A percentile compares a stretch with the other conserved stretches of the same genome.
phyloP scores from a whole-genome alignment of 768 basidiomycete species.

The Boletus fagicola region DNA sequence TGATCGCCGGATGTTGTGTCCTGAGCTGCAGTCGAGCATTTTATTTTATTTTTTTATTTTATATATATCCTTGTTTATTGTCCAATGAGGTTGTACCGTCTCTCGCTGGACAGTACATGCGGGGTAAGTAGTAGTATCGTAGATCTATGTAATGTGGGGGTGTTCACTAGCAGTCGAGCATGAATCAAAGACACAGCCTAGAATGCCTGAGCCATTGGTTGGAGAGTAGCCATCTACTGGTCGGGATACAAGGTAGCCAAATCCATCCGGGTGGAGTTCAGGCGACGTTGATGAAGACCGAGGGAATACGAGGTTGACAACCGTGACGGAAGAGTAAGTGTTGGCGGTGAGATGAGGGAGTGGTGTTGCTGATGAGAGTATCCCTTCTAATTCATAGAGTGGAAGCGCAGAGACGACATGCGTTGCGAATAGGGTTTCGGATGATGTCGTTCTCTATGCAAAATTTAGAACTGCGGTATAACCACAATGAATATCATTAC shows the following conservation, averaged over 20 bases:
- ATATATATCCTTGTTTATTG: no score
- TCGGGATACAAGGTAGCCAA: conserved; percentile 89
- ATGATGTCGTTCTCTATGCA: background rate
- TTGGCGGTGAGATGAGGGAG: background rate
- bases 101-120: no score
- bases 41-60: no score
- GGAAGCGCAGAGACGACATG: background rate
- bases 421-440: background rate
- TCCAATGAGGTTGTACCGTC: no score
- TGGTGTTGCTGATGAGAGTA: background rate
- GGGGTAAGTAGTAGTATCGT: no score
- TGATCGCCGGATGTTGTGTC: background rate
- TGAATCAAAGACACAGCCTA: background rate
- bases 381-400: background rate
- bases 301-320: background rate
- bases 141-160: no score
- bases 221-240: conserved; percentile 51
- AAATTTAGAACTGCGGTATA: background rate
- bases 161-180: no score
- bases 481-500: background rate
- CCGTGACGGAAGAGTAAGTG: background rate
- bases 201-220: conserved; percentile 4
- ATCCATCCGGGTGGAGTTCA: conserved; percentile 72
- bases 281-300: background rate
- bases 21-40: background rate